A percentile compares a stretch with the other conserved stretches of the same genome.
Evolutionary conservation across 495 filamentous ascomycete genomes (phyloP).

Genomic region (Evernia prunastri): DNA sequence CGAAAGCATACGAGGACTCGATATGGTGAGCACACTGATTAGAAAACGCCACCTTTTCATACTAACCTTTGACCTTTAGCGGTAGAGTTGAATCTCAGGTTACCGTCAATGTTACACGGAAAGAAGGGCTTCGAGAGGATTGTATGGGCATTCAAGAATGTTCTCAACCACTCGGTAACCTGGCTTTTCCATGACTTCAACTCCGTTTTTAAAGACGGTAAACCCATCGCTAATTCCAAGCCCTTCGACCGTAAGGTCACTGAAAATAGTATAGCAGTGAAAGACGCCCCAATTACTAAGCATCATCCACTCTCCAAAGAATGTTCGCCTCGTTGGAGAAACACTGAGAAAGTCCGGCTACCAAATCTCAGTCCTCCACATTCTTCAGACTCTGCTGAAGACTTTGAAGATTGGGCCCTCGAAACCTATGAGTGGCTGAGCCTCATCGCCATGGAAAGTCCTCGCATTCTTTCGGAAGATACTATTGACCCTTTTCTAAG

Average conservation of each 20-base stretch:
- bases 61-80: constrained; percentile 41
- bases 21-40: constrained; percentile 38
- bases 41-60: not conserved
- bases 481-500: constrained; percentile 72
- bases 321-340: constrained; percentile 27
- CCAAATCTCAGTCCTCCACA: constrained; percentile 45
- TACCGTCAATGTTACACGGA: constrained; percentile 77
- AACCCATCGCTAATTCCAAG: too few species aligned
- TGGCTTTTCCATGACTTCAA: constrained; percentile 76
- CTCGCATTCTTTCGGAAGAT: constrained; percentile 61
- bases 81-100: constrained; percentile 73
- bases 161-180: constrained; percentile 59
- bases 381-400: constrained; percentile 35
- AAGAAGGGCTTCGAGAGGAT: constrained; percentile 88
- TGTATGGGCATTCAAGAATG: constrained; percentile 77
- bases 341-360: constrained; percentile 36
- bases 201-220: not conserved
- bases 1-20: constrained; percentile 55
- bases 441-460: constrained; percentile 62
- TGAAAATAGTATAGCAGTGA: constrained; percentile 13
- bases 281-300: constrained; percentile 43
- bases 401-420: constrained; percentile 54
- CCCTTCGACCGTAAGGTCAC: not conserved
- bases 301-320: constrained; percentile 49
- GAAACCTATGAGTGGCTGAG: constrained; percentile 81